These are phyloP conservation scores for Gnetum montanum DNA, from an alignment of 75 land plant species.

Conservation along the genomic window DNA sequence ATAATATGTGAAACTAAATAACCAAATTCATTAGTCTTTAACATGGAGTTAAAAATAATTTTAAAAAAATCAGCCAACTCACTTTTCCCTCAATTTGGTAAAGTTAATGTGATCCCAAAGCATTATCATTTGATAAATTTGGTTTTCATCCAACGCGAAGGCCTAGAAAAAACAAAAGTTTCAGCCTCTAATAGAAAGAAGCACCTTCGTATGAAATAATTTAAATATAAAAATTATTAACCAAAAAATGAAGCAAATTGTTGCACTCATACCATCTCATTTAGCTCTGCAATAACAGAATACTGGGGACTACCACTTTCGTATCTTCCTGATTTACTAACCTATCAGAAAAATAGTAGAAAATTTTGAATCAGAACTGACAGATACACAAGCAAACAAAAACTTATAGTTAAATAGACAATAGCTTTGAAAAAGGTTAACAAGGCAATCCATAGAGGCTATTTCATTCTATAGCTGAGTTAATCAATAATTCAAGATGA, in stretches of 20 bases:
- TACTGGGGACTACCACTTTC: constrained; percentile 63
- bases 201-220: too few relatives aligned
- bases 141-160: constrained; percentile 49
- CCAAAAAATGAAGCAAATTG: too few relatives aligned
- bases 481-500: too few relatives aligned
- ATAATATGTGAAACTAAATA: too few relatives aligned
- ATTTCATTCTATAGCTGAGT: too few relatives aligned
- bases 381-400: background rate
- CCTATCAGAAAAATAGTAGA: constrained; percentile 19
- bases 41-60: too few relatives aligned
- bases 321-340: constrained; percentile 55
- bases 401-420: too few relatives aligned
- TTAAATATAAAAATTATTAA: too few relatives aligned
- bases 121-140: constrained; percentile 59
- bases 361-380: background rate
- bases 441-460: too few relatives aligned
- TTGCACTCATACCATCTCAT: constrained; percentile 52
- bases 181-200: too few relatives aligned
- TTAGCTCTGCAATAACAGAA: constrained; percentile 37
- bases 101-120: constrained; percentile 55
- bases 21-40: too few relatives aligned
- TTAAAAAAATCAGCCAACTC: too few relatives aligned
- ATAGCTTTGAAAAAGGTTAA: background rate
- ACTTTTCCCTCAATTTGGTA: constrained; percentile 62
- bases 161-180: constrained; percentile 25